Evolutionary conservation across 106 monocot species (phyloP).

Genomic region (Amphibolis antarctica): DNA sequence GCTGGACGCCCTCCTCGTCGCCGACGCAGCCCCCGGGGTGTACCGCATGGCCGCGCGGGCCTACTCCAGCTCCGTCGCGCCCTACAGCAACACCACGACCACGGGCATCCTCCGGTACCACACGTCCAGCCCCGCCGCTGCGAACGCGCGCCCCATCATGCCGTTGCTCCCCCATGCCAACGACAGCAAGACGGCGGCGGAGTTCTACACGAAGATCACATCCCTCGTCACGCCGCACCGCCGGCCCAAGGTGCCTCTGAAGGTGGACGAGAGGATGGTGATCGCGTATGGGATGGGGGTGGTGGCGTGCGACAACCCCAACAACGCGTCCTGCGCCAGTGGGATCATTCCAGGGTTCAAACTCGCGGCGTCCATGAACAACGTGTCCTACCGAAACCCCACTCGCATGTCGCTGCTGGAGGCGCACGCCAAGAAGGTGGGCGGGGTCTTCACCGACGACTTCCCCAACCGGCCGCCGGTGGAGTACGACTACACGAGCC

Average conservation of each 20-base stretch:
- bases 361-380: constrained; percentile 25
- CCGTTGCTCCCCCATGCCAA: constrained; percentile 41
- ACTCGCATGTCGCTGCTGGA: constrained; percentile 7
- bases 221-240: constrained; percentile 8
- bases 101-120: constrained; percentile 38
- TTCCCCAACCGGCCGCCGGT: constrained; percentile 18
- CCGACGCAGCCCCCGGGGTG: constrained; percentile 33
- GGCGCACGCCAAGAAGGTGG: constrained; percentile 4
- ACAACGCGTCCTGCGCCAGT: not conserved
- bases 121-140: not conserved
- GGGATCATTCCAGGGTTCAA: not conserved
- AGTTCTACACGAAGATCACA: constrained; percentile 47
- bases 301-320: constrained; percentile 14
- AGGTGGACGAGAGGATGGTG: constrained; percentile 56
- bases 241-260: constrained; percentile 36
- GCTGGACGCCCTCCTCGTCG: constrained; percentile 49
- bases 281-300: constrained; percentile 47
- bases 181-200: constrained; percentile 47
- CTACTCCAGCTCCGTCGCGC: constrained; percentile 13
- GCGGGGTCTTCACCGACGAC: constrained; percentile 15
- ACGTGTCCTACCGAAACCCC: constrained; percentile 14
- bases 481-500: constrained; percentile 21
- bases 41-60: constrained; percentile 63
- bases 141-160: constrained; percentile 16
- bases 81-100: constrained; percentile 47